Evolutionary conservation across 352 stramenopile genomes (phyloP), one percentile per base, ranked within the genome.

Genomic region (Pythium periplocum): DNA sequence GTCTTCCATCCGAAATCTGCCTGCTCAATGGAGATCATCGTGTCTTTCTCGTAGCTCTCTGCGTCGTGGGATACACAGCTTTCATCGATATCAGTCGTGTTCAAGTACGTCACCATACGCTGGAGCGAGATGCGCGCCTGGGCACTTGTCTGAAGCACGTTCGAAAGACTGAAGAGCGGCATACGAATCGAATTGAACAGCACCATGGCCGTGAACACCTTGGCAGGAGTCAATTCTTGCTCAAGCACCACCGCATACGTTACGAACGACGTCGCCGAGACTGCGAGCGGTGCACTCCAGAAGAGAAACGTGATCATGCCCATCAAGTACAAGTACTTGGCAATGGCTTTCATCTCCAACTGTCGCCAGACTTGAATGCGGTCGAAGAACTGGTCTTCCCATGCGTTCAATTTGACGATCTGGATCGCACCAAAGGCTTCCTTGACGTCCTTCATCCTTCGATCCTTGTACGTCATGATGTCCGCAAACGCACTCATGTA

Each of bases 391-490:
- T 86, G 74, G 17, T 48, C 17, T 53, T 97, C 89, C 82, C 84
- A 96, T 6, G 81, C 81, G 72, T 95, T 93, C 51, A 95, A 86
- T 62, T 95, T 96, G 69, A 95, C 81, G 58, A 95, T 85, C 32
- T 86, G 77, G 53, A 95, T 92, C 3, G 51, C 64, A 36, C 34
- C 55, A 60, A 71, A 49, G 2, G 73, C 41, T 38, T 73, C 64
- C 30, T 72, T 72, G 7, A 71, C 39, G 12, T 67, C 41, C 36
- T 51, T 63, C 50, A 69, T 62, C 31, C 61, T 56, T 32, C 48
- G 39, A 36, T 69, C 61, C 34, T 57, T 67, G 8, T 26, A 40
- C 6, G 46, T 59, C 33, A 67, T 57, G 55, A 56, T 61, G 12
- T 33, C 35, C 44, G 54, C n/a, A n/a, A 30, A 48, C 17, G 43